These are phyloP conservation scores for barrel medic (Medicago truncatula) DNA, from an alignment of 306 rosid genomes.

Conservation along the genomic window MtrunA17r5.0-ANR NC_053048.1:36099001-36099500, in stretches of 20 bases:
- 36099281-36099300: slow-evolving; percentile 36
- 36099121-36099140: slow-evolving; percentile 75
- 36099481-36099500: slow-evolving; percentile 20
- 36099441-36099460: neutral
- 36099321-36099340: neutral
- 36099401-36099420: slow-evolving; percentile 1
- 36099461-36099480: slow-evolving; percentile 18
- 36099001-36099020: slow-evolving; percentile 5
- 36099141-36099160: slow-evolving; percentile 93
- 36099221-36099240: slow-evolving; percentile 5
- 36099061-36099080: slow-evolving; percentile 40
- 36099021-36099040: slow-evolving; percentile 31
- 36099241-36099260: slow-evolving; percentile 14
- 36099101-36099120: slow-evolving; percentile 75
- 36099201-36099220: neutral
- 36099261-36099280: neutral
- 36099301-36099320: slow-evolving; percentile 40
- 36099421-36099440: neutral
- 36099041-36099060: slow-evolving; percentile 57
- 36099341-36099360: neutral
- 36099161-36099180: slow-evolving; percentile 93
- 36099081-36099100: slow-evolving; percentile 51
- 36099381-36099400: slow-evolving; percentile 28
- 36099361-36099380: slow-evolving; percentile 18
- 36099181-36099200: neutral